Evolutionary conservation across 805 yeast genomes (phyloP), one percentile per base, ranked within the genome.

Genomic region (Tetrapisispora namnaoensis): DNA sequence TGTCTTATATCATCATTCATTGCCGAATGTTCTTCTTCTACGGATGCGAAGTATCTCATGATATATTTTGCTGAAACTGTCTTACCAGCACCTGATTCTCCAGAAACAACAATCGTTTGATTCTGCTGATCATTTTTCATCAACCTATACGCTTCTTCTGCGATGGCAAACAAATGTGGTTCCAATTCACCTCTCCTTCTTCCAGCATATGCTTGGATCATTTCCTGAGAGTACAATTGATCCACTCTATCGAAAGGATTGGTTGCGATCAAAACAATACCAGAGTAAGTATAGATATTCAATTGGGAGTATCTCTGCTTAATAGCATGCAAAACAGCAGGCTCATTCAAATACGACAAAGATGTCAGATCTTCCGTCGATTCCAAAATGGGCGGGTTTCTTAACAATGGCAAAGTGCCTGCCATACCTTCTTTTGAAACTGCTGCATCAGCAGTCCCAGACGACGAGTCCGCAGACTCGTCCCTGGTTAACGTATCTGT

Each of bases 51-150:
- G 68, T 90, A 91, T 67, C 98, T 80, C 98, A 91, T 91, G 55
- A 91, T 91, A 67, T 86, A 91, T 66, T 91, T 91, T 37, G 99
- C 99, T 53, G 93, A 82, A 39, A 91, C 98, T 4, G 98, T 93
- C 62, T 91, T 93, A 67, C 99, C 99, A 28, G 99, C 98, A 68
- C 99, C 99, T 7, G 96, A 86, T 70, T 91, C 99, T 70, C 99
- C 99, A 58, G 90, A 81, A 17, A 91, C 98, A 17, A 91, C 96
- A 53, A 91, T 90, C 1, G 99, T 91, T 70, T 91, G 99, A 70
- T 91, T 90, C 58, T 79, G 75, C 38, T 78, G 72, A 58, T 88
- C 95, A 44, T 82, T 76, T 60, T 86, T 84, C 99, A 91, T 91
- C 63, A 95, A 83, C 59, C 96, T 77, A 66, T 89, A 90, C 6